These are phyloP conservation scores for Schizochytrium sp. DNA, from an alignment of 108 stramenopile species.

Conservation along the genomic window DNA sequence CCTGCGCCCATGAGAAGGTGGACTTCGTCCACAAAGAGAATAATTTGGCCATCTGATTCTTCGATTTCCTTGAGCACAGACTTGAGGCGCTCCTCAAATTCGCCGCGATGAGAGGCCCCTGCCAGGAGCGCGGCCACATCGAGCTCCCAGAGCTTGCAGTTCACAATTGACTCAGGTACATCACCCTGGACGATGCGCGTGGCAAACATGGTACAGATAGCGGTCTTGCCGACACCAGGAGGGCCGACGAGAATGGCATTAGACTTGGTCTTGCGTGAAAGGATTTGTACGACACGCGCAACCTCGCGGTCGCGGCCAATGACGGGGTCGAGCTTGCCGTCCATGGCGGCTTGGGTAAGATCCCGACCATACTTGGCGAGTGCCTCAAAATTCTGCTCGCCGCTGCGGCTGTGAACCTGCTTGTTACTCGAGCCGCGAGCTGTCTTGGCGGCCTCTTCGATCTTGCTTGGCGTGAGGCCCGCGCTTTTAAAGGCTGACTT, in stretches of 20 bases:
- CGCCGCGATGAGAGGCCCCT: conserved; percentile 93
- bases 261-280: conserved; percentile 88
- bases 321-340: conserved; percentile 88
- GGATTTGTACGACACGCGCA: conserved; percentile 69
- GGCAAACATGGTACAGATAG: conserved; percentile 81
- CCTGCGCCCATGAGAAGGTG: conserved; percentile 94
- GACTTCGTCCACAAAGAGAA: conserved; percentile 96
- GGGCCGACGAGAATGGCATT: conserved; percentile 90
- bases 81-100: conserved; percentile 90
- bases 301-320: conserved; percentile 77
- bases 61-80: conserved; percentile 91
- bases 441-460: not conserved
- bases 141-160: conserved; percentile 71
- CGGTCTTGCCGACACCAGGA: conserved; percentile 92
- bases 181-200: conserved; percentile 81
- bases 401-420: not conserved
- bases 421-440: not conserved
- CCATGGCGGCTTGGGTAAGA: conserved; percentile 78
- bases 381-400: conserved; percentile 83
- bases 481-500: not conserved
- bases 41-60: conserved; percentile 69
- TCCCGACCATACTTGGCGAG: conserved; percentile 87
- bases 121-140: conserved; percentile 94
- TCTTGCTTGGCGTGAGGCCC: not conserved
- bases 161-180: conserved; percentile 76